A percentile compares a stretch with the other conserved stretches of the same genome.
These are phyloP conservation scores for Berkeleyomyces rouxiae DNA, from an alignment of 2,329 filamentous ascomycete species.

Conservation along the genomic window DNA sequence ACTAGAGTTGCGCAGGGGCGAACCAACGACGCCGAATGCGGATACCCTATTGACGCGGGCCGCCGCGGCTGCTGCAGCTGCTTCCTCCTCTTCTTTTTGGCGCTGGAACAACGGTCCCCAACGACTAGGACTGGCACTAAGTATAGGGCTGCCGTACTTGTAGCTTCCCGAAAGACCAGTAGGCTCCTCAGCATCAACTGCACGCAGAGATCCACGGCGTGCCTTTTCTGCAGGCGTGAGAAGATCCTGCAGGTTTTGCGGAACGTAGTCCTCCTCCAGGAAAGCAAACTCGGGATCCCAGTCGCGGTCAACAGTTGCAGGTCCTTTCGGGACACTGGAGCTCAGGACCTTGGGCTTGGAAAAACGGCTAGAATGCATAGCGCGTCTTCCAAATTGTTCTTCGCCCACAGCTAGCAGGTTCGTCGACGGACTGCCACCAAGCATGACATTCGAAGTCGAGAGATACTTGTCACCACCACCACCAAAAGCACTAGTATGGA, in stretches of 20 bases:
- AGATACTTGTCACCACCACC: conserved; percentile 42
- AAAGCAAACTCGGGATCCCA: conserved; percentile 59
- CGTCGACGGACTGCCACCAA: conserved; percentile 30
- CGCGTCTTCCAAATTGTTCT: conserved; percentile 52
- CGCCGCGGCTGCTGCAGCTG: conserved; percentile 14
- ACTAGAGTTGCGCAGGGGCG: conserved; percentile 46
- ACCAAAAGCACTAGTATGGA: conserved; percentile 52
- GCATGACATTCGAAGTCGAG: conserved; percentile 23
- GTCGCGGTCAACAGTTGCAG: conserved; percentile 41
- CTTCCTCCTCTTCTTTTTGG: conserved; percentile 38
- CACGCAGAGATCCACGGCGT: conserved; percentile 41
- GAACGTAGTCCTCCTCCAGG: conserved; percentile 71
- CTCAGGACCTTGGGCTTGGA: conserved; percentile 51
- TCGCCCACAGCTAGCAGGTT: conserved; percentile 28
- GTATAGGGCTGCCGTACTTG: conserved; percentile 44
- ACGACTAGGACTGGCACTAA: conserved; percentile 40
- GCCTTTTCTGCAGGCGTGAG: conserved; percentile 52
- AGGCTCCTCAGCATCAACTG: conserved; percentile 32
- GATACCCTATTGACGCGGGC: conserved; percentile 24
- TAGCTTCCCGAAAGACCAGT: conserved; percentile 28
- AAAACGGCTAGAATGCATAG: conserved; percentile 53
- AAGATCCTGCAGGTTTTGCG: conserved; percentile 50
- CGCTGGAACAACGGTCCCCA: conserved; percentile 46
- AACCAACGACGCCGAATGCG: conserved; percentile 50
- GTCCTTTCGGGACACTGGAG: conserved; percentile 49